Conservation (phyloP, 306 rosid species). For the Urtica urens region DNA sequence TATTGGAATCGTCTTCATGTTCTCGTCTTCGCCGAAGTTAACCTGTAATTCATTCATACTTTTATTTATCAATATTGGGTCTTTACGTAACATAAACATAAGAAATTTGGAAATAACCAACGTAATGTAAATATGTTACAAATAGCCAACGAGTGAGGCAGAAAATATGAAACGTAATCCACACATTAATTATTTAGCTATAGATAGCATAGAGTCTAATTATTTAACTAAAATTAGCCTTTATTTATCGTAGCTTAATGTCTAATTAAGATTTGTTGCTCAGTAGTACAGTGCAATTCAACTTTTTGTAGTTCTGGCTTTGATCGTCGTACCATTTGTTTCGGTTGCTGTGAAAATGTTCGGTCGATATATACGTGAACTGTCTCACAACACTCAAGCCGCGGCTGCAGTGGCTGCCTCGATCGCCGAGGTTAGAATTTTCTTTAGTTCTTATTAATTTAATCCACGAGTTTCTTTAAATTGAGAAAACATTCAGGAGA, state of each 20-base stretch:
- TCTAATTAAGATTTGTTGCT: no score
- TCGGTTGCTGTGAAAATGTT: constrained; percentile 67
- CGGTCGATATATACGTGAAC: constrained; percentile 73
- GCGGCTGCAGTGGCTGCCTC: constrained; percentile 80
- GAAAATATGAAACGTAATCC: no score
- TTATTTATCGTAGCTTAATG: no score
- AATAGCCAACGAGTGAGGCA: no score
- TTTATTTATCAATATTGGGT: no score
- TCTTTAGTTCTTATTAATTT: neutral
- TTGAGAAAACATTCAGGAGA: constrained; percentile 39
- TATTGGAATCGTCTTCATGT: constrained; percentile 68
- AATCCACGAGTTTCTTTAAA: neutral
- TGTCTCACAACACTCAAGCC: constrained; percentile 74
- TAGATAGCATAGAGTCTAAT: no score
- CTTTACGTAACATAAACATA: no score
- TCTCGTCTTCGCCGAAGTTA: constrained; percentile 65
- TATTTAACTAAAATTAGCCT: no score
- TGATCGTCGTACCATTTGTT: constrained; percentile 62
- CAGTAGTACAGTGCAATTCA: no score
- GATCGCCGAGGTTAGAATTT: constrained; percentile 79
- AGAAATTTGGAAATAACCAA: no score
- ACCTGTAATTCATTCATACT: constrained; percentile 37
- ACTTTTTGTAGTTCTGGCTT: constrained; percentile 45
- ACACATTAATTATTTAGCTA: no score
- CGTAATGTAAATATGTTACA: no score